Conservation (phyloP, 768 basidiomycete species). For the Hygrocybe punicea region DNA sequence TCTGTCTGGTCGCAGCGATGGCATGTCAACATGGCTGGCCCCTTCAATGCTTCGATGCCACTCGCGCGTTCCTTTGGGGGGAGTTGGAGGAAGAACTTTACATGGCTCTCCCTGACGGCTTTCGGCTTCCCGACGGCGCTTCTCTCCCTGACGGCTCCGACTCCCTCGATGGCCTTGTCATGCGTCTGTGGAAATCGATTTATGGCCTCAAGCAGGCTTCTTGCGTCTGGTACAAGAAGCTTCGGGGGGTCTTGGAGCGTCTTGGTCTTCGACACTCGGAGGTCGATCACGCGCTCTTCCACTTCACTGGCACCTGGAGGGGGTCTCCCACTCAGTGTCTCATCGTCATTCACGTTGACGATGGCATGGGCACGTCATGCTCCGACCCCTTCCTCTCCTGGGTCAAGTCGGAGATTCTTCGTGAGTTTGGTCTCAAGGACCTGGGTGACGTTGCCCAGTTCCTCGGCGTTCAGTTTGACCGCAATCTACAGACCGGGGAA, state of each 20-base stretch:
- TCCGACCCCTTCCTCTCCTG: slow-evolving; percentile 16
- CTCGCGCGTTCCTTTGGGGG: slow-evolving; percentile 3
- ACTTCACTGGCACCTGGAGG: no score
- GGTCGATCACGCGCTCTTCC: slow-evolving; percentile 26
- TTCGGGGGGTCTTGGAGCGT: slow-evolving; percentile 10
- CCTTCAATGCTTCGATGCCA: slow-evolving; percentile 23
- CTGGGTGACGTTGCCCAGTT: no score
- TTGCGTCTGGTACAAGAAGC: slow-evolving; percentile 20
- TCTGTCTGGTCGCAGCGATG: slow-evolving; percentile 16
- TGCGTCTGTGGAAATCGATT: slow-evolving; percentile 19
- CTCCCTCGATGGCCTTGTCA: slow-evolving; percentile 9
- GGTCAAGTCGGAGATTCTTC: no score
- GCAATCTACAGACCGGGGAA: no score
- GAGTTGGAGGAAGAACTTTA: slow-evolving; percentile 11
- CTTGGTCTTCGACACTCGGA: slow-evolving; percentile 19
- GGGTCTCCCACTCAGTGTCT: no score
- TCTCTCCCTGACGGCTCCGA: no score
- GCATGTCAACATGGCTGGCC: slow-evolving; percentile 11
- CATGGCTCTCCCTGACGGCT: slow-evolving; percentile 8
- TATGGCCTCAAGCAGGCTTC: slow-evolving; percentile 38
- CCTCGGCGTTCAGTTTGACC: no score
- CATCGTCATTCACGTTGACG: slow-evolving; percentile 27
- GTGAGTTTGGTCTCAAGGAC: no score
- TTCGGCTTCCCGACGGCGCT: slow-evolving; percentile 1
- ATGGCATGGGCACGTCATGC: slow-evolving; percentile 20